Evolutionary conservation across 1,284 basidiomycete genomes (phyloP), one percentile per base, ranked within the genome.

Genomic region (Sanguinoderma infundibulare): DNA sequence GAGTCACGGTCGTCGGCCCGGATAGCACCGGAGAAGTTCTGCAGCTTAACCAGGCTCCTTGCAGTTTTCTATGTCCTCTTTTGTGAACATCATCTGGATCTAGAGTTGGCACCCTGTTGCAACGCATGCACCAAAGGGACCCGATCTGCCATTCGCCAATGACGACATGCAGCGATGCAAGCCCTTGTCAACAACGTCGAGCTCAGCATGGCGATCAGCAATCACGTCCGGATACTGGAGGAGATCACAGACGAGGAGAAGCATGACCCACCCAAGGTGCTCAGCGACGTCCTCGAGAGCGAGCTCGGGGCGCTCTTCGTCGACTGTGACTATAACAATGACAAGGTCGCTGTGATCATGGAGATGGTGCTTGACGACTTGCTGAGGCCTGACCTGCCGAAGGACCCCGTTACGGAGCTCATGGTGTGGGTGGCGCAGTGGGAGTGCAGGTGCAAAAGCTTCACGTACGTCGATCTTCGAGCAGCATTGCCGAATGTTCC

Each of bases 251-350:
- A 92, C 94, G 0, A 96, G 57, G 86, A 91, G 46, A 85, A 86
- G 66, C 90, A 87, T 66, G 89, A 93, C 67, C 92, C 93, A 14
- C 93, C 94, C 0, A 96, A 95, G 73, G 89, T 84, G n/a, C 74
- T 92, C 44, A 88, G 86, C 60, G 91, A 93, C 69, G 82, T 89
- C 4, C 80, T 95, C 57, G 95, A 98, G 76, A 90, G 92, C 54
- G 75, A 96, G 3, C 78, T 96, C n/a, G 95, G 93, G 1, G 94
- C 93, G 0, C 81, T 97, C 22, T 82, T 96, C 28, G 83, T 95
- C 51, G 95, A 98, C 75, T 85, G 85, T 9, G 84, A 82, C 14
- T 94, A 89, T 69, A 77, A 92, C 67, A 86, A 92, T 59, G 86
- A 89, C 50, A 83, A 79, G 55, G 84, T 86, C 1, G 82, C 82